Percentiles rank a stretch among this genome's conserved stretches.
Evolutionary conservation across 768 basidiomycete genomes (phyloP).

Genomic region (Suillus tomentosus): DNA sequence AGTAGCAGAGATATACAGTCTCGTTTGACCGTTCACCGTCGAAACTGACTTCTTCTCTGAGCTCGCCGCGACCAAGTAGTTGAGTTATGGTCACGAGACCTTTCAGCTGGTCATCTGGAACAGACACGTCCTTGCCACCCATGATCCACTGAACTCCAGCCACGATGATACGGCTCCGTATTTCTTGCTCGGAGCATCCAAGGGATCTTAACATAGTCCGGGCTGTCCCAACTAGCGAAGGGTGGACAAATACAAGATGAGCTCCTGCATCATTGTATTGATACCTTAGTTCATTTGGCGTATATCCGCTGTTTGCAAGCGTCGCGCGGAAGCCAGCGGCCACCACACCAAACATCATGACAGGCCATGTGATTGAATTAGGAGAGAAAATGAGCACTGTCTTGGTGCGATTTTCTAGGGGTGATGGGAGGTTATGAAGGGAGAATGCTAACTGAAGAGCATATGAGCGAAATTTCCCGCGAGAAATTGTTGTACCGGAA

Average conservation of each 20-base stretch:
- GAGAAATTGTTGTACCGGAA: conserved; percentile 56
- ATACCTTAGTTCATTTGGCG: conserved; percentile 63
- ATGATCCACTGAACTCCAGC: conserved; percentile 51
- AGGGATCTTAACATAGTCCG: conserved; percentile 55
- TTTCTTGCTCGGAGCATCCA: conserved; percentile 49
- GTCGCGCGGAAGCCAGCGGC: conserved; percentile 72
- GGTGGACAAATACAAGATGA: conserved; percentile 61
- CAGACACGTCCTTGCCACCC: conserved; percentile 10
- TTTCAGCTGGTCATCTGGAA: conserved; percentile 33
- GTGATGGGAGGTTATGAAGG: conserved; percentile 47
- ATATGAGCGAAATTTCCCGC: conserved; percentile 52
- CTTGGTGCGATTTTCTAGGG: conserved; percentile 41
- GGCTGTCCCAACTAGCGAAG: conserved; percentile 58
- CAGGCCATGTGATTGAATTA: conserved; percentile 62
- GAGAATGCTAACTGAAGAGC: conserved; percentile 62
- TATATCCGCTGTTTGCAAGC: conserved; percentile 74
- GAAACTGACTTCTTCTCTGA: conserved; percentile 56
- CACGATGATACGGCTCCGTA: conserved; percentile 57
- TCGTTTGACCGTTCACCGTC: conserved; percentile 54
- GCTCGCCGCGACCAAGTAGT: conserved; percentile 48
- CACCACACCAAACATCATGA: conserved; percentile 46
- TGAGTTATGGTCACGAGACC: conserved; percentile 37
- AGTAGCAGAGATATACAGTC: conserved; percentile 67
- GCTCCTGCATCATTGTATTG: conserved; percentile 74
- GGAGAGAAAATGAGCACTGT: conserved; percentile 67